Evolutionary conservation across 2,329 filamentous ascomycete genomes (phyloP), one percentile per base, ranked within the genome.

Genomic region (Talaromyces amestolkiae): DNA sequence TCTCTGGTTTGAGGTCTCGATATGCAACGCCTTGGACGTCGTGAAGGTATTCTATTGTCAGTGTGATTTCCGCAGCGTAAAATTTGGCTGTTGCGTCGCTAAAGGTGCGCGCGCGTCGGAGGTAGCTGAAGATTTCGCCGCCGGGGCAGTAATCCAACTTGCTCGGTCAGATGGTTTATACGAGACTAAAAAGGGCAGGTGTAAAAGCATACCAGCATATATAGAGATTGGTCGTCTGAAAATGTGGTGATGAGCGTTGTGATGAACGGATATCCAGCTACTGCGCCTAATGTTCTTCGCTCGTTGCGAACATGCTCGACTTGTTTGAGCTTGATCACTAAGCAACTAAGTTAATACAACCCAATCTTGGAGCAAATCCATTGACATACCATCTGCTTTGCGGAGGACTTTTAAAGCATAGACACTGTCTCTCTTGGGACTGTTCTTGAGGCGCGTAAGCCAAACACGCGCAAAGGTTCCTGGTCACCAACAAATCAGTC

Each of bases 301-400:
- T 89, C 87, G 76, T 89, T 89, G 69, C 86, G 84, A 58, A 89
- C 86, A 77, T 89, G 87, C 77, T 89, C 87, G 68, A 89, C 86
- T 72, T 89, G 87, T 80, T 89, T 89, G 71, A 89, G 78, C 66
- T 86, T 85, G 72, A 84, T 81, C 62, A 84, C 82, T 82, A 66
- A 6, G 67, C 65, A 69, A 63, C 19, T 43, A 15, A 51, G 33
- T 62, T 37, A 43, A 61, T 67, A 66, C 11, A n/a, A 31, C 41
- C 24, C n/a, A 31, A 31, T 45, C 2, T 35, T 6, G 13, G 24
- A 19, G 17, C 41, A 54, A 43, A 2, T n/a, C 27, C n/a, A 51
- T 17, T 22, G 19, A 41, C 72, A 70, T 71, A 82, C 80, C 80
- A 71, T 84, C 82, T 41, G 79, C 80, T 71, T 84, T 84, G 64